phyloP scores from a whole-genome alignment of 768 basidiomycete species.

The Lactarius deliciosus region DNA sequence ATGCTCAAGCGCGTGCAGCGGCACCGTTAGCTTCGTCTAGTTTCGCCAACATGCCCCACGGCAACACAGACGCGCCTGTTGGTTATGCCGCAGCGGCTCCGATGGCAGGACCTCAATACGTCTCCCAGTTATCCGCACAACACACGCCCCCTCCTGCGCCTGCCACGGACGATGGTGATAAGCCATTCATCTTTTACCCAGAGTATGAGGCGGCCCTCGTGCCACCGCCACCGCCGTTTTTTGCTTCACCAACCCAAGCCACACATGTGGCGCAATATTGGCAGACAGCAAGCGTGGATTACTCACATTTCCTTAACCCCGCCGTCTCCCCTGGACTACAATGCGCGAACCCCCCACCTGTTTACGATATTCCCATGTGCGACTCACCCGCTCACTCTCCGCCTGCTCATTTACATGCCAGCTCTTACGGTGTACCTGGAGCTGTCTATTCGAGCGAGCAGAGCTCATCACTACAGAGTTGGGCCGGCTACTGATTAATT shows the following conservation, averaged over 20 bases:
- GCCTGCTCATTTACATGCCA: background rate
- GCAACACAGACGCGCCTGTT: conserved; percentile 15
- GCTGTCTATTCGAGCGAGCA: conserved; percentile 20
- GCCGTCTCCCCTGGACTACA: conserved; percentile 20
- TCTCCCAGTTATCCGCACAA: conserved; percentile 10
- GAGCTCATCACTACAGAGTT: conserved; percentile 23
- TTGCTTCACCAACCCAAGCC: conserved; percentile 8
- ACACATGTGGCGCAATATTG: conserved; percentile 22
- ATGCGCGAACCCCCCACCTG: conserved; percentile 15
- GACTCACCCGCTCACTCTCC: conserved; percentile 8
- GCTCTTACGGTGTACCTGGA: conserved; percentile 9
- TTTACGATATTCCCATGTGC: conserved; percentile 16
- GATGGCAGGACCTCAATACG: background rate
- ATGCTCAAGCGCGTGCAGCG: background rate
- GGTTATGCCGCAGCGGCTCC: conserved; percentile 8
- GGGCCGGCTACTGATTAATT: conserved; percentile 20
- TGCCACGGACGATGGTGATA: conserved; percentile 27
- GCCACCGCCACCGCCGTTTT: conserved; percentile 6
- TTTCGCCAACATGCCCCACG: conserved; percentile 20
- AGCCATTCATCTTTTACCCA: conserved; percentile 31
- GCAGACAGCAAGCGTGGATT: conserved; percentile 17
- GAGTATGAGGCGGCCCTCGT: conserved; percentile 26
- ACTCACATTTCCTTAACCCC: conserved; percentile 27
- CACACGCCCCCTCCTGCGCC: background rate
- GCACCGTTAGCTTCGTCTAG: conserved; percentile 12